Base-by-base conservation (phyloP, 2,329 filamentous ascomycete species). In the Ophiognomonia clavigignenti-juglandacearum region DNA sequence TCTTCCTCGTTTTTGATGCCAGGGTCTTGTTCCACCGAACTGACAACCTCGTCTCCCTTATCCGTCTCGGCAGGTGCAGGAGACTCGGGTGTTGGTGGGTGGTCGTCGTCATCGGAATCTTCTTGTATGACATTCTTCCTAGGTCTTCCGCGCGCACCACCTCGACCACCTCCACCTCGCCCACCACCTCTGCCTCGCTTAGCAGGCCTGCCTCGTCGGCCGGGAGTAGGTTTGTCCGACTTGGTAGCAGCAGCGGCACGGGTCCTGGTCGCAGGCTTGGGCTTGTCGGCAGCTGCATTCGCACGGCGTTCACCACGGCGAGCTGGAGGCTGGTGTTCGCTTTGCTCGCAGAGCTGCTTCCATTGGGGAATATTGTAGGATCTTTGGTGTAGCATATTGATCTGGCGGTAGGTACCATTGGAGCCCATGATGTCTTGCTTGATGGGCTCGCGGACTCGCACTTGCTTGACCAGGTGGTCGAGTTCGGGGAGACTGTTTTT, bases 381-480 rank as follows among this genome's bases (percentile, higher is more conserved):
- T 63, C 93, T 81, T 64, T 95, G 89, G 68, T 96, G 95, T 60
- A 97, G 84, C 50, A 98, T 91, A 62, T 98, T 98, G 61, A 93
- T 88, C 65, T 98, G 93, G 29, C 92, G 92, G 64, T 96, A 98
- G 47, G 88, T 95, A 47, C 93, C 95, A 62, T 92, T 89, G 43
- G 88, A 89, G 35, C 93, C 93, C 75, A 95, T 92, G 59, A 98
- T 98, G 60, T 98, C 93, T 66, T 98, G 93, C 62, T 90, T 96
- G 64, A 98, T 97, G 4, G 93, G 93, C 56, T 98, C 95, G 67
- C 92, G 92, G 60, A 98, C 91, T 61, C 84, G 85, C 64, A 98
- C 88, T 53, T 86, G 84, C 69, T 96, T 97, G 54, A 98, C 80
- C 42, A 89, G 77, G 59, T 96, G 86, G 61, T 93, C 83, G 53